Base-by-base conservation (phyloP, 2,329 filamentous ascomycete species). In the Sphaerulina populicola region DNA sequence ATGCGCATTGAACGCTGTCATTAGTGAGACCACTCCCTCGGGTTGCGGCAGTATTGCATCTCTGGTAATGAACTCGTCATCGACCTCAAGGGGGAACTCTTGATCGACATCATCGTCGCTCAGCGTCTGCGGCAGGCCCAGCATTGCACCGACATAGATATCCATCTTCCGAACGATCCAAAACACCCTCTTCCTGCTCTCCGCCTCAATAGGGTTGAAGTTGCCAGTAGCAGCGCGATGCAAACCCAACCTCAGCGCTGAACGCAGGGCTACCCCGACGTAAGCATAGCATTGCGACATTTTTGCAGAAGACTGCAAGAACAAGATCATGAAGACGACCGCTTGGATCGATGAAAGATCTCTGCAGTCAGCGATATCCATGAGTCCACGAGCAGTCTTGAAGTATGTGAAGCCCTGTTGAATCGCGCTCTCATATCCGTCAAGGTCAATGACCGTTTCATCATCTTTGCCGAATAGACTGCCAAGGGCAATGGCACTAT, bases 61-160 rank as follows among this genome's bases (percentile, higher is more conserved):
- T 52, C 71, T 69, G 4, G 73, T 76, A 47, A 77, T 73, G 58
- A 71, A 75, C 49, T 76, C 73, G 49, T 77, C 74, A 52, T 97
- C 93, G 14, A 88, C 86, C 68, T 96, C 89, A 29, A 82, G 82
- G 0, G 93, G 93, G 66, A 89, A 94, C 65, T 97, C 93, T 42
- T 86, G 82, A 60, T 90, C 82, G 37, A 96, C 81, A 62, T 77
- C 74, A 14, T 76, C 73, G 36, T 74, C 73, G 47, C 70, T 71
- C 21, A 77, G 54, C 8, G 72, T 75, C 36, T 71, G 69, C 6
- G 74, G 74, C 36, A 77, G 60, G 6, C 74, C 74, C 10, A 76
- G 66, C 68, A 76, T 71, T 6, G 73, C 74, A 10, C 74, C 73
- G 15, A 76, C 72, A 52, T 76, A 76, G n/a, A 71, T 71, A 53